Base-by-base conservation (phyloP, 805 yeast species). In the Isabelozyma gotoi region DNA sequence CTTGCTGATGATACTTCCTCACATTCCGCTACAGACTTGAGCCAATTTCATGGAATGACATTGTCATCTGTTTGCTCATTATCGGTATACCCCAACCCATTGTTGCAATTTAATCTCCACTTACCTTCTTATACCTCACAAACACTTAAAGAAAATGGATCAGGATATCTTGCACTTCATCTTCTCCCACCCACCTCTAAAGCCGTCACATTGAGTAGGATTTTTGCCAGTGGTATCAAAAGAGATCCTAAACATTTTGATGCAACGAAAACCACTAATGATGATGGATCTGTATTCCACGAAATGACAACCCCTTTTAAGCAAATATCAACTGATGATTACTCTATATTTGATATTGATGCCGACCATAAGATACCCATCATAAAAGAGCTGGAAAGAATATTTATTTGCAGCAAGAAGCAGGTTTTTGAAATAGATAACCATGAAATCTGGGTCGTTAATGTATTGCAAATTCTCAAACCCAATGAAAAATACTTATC, bases 381-480 rank as follows among this genome's bases (percentile, higher is more conserved):
- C 0, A 54, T 87, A 44, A 68, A 67, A 17, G 71, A 76, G 18
- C 74, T 81, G 27, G 90, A 84, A 48, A 66, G 81, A 38, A 77
- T 82, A 1, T 64, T 87, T 47, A 75, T 87, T 15, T 87, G 94
- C 59, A 70, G 76, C 42, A 78, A 77, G 41, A 67, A 62, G 36
- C 66, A 72, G 19, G 78, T 76, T 3, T 73, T 85, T 40, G 60
- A 60, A 8, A 84, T 89, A 1, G 90, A 86, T 47, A 89, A 86
- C 56, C 98, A 92, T 65, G 96, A 91, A 59, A 81, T 92, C 3
- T 88, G 97, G 94, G 80, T 90, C 4, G 96, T 88, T 3, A 75
- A 79, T 46, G 95, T 92, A 4, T 65, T 71, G 31, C 85, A 85
- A 33, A 77, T 85, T 2, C 48, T 68, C 32, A 49, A 47, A n/a